phyloP scores from a whole-genome alignment of 2,329 filamentous ascomycete genomes.

The Phaeosphaeriaceae sp. region DNA sequence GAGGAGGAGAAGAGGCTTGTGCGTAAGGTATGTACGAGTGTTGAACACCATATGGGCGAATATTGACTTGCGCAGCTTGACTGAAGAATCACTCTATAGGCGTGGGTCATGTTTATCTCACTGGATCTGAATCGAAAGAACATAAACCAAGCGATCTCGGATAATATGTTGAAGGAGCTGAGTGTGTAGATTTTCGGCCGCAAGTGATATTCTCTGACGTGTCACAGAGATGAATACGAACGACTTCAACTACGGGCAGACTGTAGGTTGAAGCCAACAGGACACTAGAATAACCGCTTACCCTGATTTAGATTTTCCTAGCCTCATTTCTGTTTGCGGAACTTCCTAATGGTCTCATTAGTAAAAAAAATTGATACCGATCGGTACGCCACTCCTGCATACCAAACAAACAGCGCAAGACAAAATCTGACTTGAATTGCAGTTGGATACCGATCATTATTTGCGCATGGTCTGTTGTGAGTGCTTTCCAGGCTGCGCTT shows the following conservation, averaged over 20 bases:
- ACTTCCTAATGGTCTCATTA: conserved; percentile 58
- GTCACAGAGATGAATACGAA: conserved; percentile 36
- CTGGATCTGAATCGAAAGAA: conserved; percentile 57
- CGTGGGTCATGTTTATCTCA: conserved; percentile 58
- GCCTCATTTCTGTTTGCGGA: conserved; percentile 57
- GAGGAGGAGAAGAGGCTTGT: conserved; percentile 56
- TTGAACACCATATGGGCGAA: not conserved
- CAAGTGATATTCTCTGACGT: too few species aligned
- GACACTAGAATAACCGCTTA: too few species aligned
- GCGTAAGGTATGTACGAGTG: conserved; percentile 49
- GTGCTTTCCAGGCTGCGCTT: conserved; percentile 46
- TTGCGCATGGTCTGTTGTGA: conserved; percentile 44
- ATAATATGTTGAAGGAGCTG: conserved; percentile 38
- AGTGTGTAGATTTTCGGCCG: conserved; percentile 21
- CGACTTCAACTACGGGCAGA: conserved; percentile 43
- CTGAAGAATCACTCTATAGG: conserved; percentile 36
- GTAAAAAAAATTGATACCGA: conserved; percentile 60
- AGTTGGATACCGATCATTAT: conserved; percentile 48
- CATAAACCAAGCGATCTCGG: conserved; percentile 52
- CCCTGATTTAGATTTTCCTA: conserved; percentile 31
- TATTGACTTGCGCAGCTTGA: conserved; percentile 27
- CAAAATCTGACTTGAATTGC: not conserved
- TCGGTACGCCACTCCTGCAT: conserved; percentile 39
- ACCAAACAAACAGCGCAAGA: conserved; percentile 18
- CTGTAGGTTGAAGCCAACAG: conserved; percentile 50